Percentiles rank a stretch among this genome's conserved stretches.
phyloP scores from a whole-genome alignment of 805 yeast species.

The Candida anglica region DNA sequence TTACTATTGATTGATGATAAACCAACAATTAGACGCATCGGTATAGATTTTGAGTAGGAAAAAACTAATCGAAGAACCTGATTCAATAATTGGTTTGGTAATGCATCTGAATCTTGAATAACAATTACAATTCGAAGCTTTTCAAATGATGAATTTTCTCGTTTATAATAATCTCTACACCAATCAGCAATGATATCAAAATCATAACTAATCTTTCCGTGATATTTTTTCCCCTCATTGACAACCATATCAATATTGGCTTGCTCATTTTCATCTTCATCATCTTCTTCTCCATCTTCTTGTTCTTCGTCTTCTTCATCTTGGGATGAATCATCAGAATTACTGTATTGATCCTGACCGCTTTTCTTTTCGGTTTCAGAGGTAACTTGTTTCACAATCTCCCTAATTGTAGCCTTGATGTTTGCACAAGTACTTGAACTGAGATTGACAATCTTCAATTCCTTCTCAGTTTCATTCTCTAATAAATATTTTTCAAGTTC shows the following conservation, averaged over 20 bases:
- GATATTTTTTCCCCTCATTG: slow-evolving; percentile 1
- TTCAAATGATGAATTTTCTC: slow-evolving; percentile 3
- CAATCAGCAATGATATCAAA: slow-evolving; percentile 32
- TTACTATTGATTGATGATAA: slow-evolving; percentile 24
- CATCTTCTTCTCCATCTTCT: slow-evolving; percentile 10
- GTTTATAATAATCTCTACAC: slow-evolving; percentile 13
- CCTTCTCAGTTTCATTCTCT: slow-evolving; percentile 4
- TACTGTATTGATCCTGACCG: too few relatives aligned
- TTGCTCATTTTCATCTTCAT: slow-evolving; percentile 11
- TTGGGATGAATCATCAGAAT: slow-evolving; percentile 6
- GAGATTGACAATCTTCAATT: slow-evolving; percentile 20
- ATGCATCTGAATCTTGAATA: slow-evolving; percentile 35
- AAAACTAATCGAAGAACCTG: slow-evolving; percentile 29
- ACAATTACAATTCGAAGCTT: slow-evolving; percentile 20
- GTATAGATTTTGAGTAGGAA: slow-evolving; percentile 20
- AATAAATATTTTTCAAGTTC: slow-evolving; percentile 23
- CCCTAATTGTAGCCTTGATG: slow-evolving; percentile 29
- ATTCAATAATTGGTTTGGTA: slow-evolving; percentile 30
- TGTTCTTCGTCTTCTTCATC: slow-evolving; percentile 11
- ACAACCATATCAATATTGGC: slow-evolving; percentile 10
- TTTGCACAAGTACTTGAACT: slow-evolving; percentile 30
- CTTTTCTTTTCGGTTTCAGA: slow-evolving; percentile 4
- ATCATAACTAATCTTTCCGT: slow-evolving; percentile 30
- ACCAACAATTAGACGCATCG: slow-evolving; percentile 33
- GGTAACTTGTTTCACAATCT: slow-evolving; percentile 27